phyloP scores from a whole-genome alignment of 108 stramenopile species.

The Conticribra guillardii region DNA sequence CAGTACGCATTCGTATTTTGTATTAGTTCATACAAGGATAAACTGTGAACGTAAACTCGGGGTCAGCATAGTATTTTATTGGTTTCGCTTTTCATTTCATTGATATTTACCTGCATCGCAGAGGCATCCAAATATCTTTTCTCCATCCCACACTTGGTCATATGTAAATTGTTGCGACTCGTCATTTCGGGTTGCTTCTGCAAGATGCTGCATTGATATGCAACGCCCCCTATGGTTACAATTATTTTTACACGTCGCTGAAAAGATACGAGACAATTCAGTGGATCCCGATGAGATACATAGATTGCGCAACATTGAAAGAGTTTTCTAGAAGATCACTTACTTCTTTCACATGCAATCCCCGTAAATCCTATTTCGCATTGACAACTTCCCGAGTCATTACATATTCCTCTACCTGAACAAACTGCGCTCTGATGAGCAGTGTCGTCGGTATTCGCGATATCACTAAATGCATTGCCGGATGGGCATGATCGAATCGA shows the following conservation, averaged over 20 bases:
- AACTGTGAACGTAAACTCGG: not conserved
- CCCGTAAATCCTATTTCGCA: slow-evolving; percentile 63
- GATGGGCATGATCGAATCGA: slow-evolving; percentile 42
- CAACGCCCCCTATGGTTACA: slow-evolving; percentile 40
- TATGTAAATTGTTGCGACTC: slow-evolving; percentile 39
- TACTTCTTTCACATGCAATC: slow-evolving; percentile 61
- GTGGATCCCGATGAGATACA: slow-evolving; percentile 23
- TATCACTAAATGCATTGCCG: slow-evolving; percentile 50
- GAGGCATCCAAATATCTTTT: slow-evolving; percentile 79
- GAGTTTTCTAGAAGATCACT: slow-evolving; percentile 2
- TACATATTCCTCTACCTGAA: slow-evolving; percentile 61
- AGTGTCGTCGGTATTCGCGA: slow-evolving; percentile 27
- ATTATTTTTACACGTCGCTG: slow-evolving; percentile 37
- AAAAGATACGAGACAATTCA: not conserved
- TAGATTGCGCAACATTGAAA: slow-evolving; percentile 40
- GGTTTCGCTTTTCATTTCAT: not conserved
- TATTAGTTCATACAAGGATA: too few species aligned
- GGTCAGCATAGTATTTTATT: not conserved
- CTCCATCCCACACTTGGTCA: slow-evolving; percentile 62
- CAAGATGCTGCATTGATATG: slow-evolving; percentile 29
- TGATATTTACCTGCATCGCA: slow-evolving; percentile 72
- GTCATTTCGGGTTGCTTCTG: slow-evolving; percentile 37
- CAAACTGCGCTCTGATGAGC: slow-evolving; percentile 64
- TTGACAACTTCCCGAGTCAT: slow-evolving; percentile 48
- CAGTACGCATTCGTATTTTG: too few species aligned